Percentiles rank a stretch among this genome's conserved stretches.
Evolutionary conservation across 139 green algal genomes (phyloP).

Genomic region (Tetraselmis striata): DNA sequence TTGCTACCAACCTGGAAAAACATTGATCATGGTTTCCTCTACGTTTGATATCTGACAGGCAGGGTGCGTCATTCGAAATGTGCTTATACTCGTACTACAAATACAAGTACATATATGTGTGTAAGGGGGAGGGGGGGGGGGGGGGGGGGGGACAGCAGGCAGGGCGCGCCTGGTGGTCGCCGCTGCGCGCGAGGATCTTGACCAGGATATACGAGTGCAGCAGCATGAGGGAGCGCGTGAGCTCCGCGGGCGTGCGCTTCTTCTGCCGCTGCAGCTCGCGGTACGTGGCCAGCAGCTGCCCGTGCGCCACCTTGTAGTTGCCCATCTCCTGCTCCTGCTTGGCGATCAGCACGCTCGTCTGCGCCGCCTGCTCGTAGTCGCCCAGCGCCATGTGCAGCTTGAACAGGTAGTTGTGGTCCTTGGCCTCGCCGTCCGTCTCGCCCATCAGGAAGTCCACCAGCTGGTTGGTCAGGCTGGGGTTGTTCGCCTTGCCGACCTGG

Average conservation of each 20-base stretch:
- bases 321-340: slow-evolving; percentile 55
- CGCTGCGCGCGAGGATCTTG: slow-evolving; percentile 57
- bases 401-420: slow-evolving; percentile 46
- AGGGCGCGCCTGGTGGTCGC: slow-evolving; percentile 54
- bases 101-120: too few species aligned
- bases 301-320: slow-evolving; percentile 75
- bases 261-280: slow-evolving; percentile 42
- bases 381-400: slow-evolving; percentile 70
- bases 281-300: slow-evolving; percentile 56
- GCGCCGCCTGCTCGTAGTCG: slow-evolving; percentile 51
- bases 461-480: slow-evolving; percentile 29
- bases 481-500: slow-evolving; percentile 36
- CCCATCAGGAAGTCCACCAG: slow-evolving; percentile 57
- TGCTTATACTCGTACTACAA: too few species aligned
- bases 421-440: slow-evolving; percentile 32
- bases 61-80: too few species aligned
- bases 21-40: too few species aligned
- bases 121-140: too few species aligned
- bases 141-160: too few species aligned
- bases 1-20: too few species aligned
- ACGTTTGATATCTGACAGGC: too few species aligned
- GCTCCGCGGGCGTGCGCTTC: slow-evolving; percentile 30
- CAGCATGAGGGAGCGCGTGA: slow-evolving; percentile 38
- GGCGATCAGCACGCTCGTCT: slow-evolving; percentile 33
- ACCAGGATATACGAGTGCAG: slow-evolving; percentile 76